Evolutionary conservation across 441 rosid species (phyloP), one percentile per base, ranked within the genome.

Genomic region (Erysimum cheiri): DNA sequence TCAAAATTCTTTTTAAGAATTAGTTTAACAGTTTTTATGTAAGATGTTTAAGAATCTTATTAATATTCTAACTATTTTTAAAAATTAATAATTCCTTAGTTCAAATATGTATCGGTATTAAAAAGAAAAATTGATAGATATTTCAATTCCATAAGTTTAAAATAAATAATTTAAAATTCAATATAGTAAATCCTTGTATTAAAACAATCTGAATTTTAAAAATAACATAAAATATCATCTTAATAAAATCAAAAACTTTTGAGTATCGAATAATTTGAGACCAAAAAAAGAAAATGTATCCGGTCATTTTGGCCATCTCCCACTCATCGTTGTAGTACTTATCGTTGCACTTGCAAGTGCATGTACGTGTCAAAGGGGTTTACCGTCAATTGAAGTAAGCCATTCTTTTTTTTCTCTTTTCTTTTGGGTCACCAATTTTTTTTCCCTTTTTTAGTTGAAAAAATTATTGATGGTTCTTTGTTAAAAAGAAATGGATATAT

Each of bases 371-470:
- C 70, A 40, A 31, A 4, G 29, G 52, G 49, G 60, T 11, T 40
- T 66, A 40, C 41, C 41, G 61, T 66, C 53, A 60, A 28, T 46
- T 35, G 29, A 4, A 31, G 55, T 62, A 29, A 13, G 31, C 46
- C 46, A 64, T 24, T 4, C 33, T 62, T 41, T 58, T 44, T 69
- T 19, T 4, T 3, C 11, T 46, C 47, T 48, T 37, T 58, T 22
- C 1, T 59, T 69, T 35, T 46, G 13, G 64, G 32, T 68, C 72
- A 22, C 57, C 9, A 33, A 56, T 17, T 33, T 15, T 15, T 56
- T 29, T 56, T 32, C n/a, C 46, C 55, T 67, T 69, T 58, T 48
- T 26, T 13, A 69, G 73, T 69, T 69, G 73, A 28, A 48, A 32
- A 8, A 36, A 59, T 69, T 36, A 59, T 69, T 69, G 73, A 37